Base-by-base conservation (phyloP, 352 stramenopile genomes). In the Globisporangium nodosum region DNA sequence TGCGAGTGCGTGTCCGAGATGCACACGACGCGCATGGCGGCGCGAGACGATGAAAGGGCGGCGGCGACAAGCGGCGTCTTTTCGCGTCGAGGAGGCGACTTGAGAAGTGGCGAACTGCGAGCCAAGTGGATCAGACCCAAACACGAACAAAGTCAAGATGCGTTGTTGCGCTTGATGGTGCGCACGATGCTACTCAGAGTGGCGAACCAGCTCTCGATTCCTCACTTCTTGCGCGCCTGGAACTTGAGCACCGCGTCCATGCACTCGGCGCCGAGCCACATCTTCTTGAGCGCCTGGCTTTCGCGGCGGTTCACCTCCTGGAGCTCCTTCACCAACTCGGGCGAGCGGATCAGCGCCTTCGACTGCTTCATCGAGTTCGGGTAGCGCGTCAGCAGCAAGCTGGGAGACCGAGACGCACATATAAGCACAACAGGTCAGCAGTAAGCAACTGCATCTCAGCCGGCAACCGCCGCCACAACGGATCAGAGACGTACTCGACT, bases 221-320 rank as follows among this genome's bases (percentile, higher is more conserved):
- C 31, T 35, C 31, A 35, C 48, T 81, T 78, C 58, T 88, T 90
- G 50, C 81, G 70, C n/a, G 68, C 57, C 64, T 87, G 70, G 65
- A 91, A 91, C 65, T 89, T 91, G 43, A 84, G 60, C 40, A 89
- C 74, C n/a, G 78, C 81, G 61, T 89, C 78, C 73, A 89, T 85
- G 63, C 78, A 91, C 65, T 90, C 81, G 16, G 76, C 62, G 8
- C 73, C 66, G 46, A 90, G 61, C 81, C 81, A 90, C 21, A 90
- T 63, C 54, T 87, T 80, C 68, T 90, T 86, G 49, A 90, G 78
- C 48, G 77, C 79, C 54, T 82, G 63, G 55, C 72, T 83, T 58
- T 90, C 81, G 43, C 53, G 58, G 42, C 71, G 73, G 58, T 88
- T 88, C 13, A 67, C 60, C 37, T 73, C 70, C 45, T 88, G 70